These are phyloP conservation scores for Dimargaris xerosporica DNA, from an alignment of 192 early-diverging fungal genomes.

Conservation along the genomic window DNA sequence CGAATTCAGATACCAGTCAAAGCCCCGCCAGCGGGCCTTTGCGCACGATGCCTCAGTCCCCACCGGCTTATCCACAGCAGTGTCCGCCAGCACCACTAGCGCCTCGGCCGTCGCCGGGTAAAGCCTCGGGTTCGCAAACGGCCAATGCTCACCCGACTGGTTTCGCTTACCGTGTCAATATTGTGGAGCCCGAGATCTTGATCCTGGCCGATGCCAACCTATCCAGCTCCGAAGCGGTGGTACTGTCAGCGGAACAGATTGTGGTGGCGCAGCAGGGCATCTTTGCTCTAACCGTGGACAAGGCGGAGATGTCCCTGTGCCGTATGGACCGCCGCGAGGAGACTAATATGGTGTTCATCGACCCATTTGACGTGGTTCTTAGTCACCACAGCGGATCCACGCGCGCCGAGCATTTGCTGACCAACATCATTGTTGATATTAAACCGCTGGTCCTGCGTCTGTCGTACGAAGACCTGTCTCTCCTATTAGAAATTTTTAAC, in stretches of 20 bases:
- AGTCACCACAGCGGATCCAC: slow-evolving; percentile 59
- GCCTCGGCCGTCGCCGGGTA: not conserved
- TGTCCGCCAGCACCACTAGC: not conserved
- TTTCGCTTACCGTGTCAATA: slow-evolving; percentile 59
- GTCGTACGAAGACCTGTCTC: slow-evolving; percentile 69
- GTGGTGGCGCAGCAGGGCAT: slow-evolving; percentile 65
- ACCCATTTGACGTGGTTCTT: slow-evolving; percentile 73
- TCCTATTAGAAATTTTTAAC: slow-evolving; percentile 73
- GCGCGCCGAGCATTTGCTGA: slow-evolving; percentile 39
- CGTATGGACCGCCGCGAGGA: slow-evolving; percentile 68
- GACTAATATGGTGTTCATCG: slow-evolving; percentile 71
- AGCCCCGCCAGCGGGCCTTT: not conserved
- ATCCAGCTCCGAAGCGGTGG: slow-evolving; percentile 68
- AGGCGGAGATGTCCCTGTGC: slow-evolving; percentile 84
- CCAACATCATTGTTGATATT: slow-evolving; percentile 55
- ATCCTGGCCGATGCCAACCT: slow-evolving; percentile 60
- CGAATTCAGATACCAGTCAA: not conserved
- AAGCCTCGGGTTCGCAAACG: not conserved
- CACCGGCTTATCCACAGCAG: not conserved
- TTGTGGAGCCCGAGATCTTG: slow-evolving; percentile 70
- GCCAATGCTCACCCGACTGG: slow-evolving; percentile 9
- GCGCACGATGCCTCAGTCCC: not conserved
- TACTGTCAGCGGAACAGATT: slow-evolving; percentile 66
- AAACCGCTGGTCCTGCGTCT: slow-evolving; percentile 64
- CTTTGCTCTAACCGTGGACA: slow-evolving; percentile 55